phyloP scores from a whole-genome alignment of 2,329 filamentous ascomycete species.

The Fusarium buxicola region DNA sequence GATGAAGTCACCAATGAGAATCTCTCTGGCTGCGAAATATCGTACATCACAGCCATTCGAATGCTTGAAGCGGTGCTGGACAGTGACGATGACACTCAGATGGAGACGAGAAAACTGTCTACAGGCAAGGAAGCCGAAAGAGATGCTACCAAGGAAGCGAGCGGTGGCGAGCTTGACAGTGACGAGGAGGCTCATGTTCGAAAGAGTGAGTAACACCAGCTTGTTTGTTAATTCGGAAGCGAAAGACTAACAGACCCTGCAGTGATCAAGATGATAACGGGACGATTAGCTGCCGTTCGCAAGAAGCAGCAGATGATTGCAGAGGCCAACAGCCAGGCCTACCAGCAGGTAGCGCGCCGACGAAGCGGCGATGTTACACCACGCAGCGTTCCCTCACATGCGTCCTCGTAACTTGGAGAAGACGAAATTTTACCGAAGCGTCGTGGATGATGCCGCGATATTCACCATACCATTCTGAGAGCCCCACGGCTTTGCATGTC shows the following conservation, averaged over 20 bases:
- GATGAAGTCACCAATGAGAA: conserved; percentile 96
- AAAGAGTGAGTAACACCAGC: conserved; percentile 68
- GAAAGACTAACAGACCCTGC: conserved; percentile 38
- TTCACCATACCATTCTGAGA: conserved; percentile 38
- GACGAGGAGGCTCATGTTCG: conserved; percentile 80
- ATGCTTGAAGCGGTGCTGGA: conserved; percentile 97
- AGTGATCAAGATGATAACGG: conserved; percentile 73
- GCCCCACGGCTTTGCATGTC: conserved; percentile 37
- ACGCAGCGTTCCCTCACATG: conserved; percentile 63
- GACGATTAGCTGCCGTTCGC: conserved; percentile 66
- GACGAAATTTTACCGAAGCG: conserved; percentile 14
- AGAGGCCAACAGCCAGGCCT: conserved; percentile 63
- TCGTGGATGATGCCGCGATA: conserved; percentile 34
- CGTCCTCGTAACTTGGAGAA: conserved; percentile 49
- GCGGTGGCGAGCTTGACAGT: conserved; percentile 66
- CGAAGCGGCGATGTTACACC: conserved; percentile 68
- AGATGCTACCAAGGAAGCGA: conserved; percentile 49
- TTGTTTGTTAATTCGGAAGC: neutral
- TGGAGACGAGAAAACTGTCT: conserved; percentile 46
- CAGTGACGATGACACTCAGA: conserved; percentile 71
- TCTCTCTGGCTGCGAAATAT: conserved; percentile 86
- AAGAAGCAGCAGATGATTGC: conserved; percentile 73
- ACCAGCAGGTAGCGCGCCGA: conserved; percentile 57
- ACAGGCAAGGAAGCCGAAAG: conserved; percentile 57
- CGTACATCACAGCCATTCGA: conserved; percentile 91